Evolutionary conservation across 2,329 filamentous ascomycete species (phyloP), one percentile per base, ranked within the genome.

Genomic region (Colletotrichum tanaceti): DNA sequence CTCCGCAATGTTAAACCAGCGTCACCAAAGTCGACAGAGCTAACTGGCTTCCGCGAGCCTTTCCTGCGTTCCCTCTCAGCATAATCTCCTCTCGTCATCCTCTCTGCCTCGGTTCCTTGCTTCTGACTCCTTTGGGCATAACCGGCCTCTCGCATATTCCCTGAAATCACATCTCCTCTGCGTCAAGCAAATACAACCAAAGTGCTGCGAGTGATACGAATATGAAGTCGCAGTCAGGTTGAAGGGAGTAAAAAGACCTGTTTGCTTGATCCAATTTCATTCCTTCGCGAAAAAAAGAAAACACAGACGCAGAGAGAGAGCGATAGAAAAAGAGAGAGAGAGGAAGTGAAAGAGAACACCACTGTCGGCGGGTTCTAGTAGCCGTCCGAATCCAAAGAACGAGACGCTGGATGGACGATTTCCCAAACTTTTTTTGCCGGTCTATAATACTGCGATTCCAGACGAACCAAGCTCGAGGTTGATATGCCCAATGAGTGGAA

Each of bases 231-330:
- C 28, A 14, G 16, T 2, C 14, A 39, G 44, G 14, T 39, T n/a
- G 14, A 35, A 24, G 46, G 13, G 18, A 38, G 46, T 5, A 49
- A 10, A 52, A 28, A 43, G 28, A 39, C 24, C 44, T 50, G 20
- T 11, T 35, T 28, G 59, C 22, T 24, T 41, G 35, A 20, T 65
- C 49, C 63, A 63, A 55, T 9, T 50, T 24, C 13, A 7, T 50
- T 58, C 18, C n/a, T n/a, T n/a, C 18, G 60, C 46, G 28, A 11
- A 18, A 52, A 46, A 59, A 50, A 35, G 10, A 49, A 59, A 24
- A 20, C 35, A 43, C 46, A 20, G 14, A 10, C n/a, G n/a, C n/a
- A 32, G 32, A 10, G 32, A 2, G 32, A 7, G 9, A 11, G 9
- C 2, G 32, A 35, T 3, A 10, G 32, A 35, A 10, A 10, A 2